Percentiles rank a stretch among this genome's conserved stretches.
Evolutionary conservation across 2,329 filamentous ascomycete species (phyloP).

Genomic region (Diaporthe citriasiana): DNA sequence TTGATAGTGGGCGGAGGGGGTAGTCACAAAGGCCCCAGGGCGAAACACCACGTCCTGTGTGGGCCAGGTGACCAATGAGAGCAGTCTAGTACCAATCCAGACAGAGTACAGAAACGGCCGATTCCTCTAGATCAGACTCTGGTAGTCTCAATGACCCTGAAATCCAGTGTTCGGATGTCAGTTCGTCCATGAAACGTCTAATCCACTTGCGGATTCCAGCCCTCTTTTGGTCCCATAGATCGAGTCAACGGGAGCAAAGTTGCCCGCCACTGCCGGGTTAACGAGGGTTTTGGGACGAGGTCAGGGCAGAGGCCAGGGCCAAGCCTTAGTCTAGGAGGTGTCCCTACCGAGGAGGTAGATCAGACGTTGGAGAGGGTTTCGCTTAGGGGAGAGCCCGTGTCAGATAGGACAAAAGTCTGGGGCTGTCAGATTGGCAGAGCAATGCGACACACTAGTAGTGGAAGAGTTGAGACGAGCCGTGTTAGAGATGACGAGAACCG

Average conservation of each 20-base stretch:
- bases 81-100: slow-evolving; percentile 30
- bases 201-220: slow-evolving; percentile 48
- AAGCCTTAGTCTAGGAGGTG: slow-evolving; percentile 39
- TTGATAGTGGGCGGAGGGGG: slow-evolving; percentile 48
- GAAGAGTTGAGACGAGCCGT: slow-evolving; percentile 58
- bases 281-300: slow-evolving; percentile 39
- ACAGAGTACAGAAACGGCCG: slow-evolving; percentile 45
- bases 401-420: slow-evolving; percentile 50
- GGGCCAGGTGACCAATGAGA: slow-evolving; percentile 32
- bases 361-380: slow-evolving; percentile 64
- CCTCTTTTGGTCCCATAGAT: slow-evolving; percentile 38
- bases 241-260: slow-evolving; percentile 35
- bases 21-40: slow-evolving; percentile 56
- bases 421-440: slow-evolving; percentile 50
- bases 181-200: slow-evolving; percentile 56
- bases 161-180: slow-evolving; percentile 54
- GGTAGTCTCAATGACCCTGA: slow-evolving; percentile 37
- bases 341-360: slow-evolving; percentile 50
- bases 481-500: slow-evolving; percentile 62
- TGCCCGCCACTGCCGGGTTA: slow-evolving; percentile 41
- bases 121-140: slow-evolving; percentile 34
- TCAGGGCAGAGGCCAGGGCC: slow-evolving; percentile 41
- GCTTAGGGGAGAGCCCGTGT: slow-evolving; percentile 55
- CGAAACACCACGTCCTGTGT: slow-evolving; percentile 26
- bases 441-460: slow-evolving; percentile 48